These are phyloP conservation scores for Leccinum olivaceopallidum DNA, from an alignment of 768 basidiomycete species.

Conservation along the genomic window DNA sequence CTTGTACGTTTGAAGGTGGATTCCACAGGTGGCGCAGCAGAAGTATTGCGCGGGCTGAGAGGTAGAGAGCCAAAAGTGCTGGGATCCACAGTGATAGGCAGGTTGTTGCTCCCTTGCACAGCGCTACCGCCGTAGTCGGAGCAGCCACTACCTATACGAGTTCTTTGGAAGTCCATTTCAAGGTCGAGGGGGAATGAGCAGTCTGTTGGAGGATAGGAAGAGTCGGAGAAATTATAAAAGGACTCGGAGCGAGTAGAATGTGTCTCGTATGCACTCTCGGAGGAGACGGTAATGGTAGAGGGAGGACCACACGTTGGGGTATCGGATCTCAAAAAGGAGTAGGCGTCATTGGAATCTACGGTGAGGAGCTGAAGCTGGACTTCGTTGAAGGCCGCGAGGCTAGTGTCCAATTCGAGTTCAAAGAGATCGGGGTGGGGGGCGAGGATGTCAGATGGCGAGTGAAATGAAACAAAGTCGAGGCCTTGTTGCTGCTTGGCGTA, in stretches of 20 bases:
- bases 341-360: constrained; percentile 65
- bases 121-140: constrained; percentile 53
- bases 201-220: constrained; percentile 48
- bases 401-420: constrained; percentile 77
- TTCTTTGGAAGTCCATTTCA: constrained; percentile 70
- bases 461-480: constrained; percentile 70
- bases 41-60: constrained; percentile 56
- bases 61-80: constrained; percentile 59
- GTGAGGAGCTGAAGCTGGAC: constrained; percentile 60
- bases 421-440: constrained; percentile 82
- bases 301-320: constrained; percentile 69
- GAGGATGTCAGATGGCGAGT: constrained; percentile 66
- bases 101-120: constrained; percentile 39
- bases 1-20: constrained; percentile 44
- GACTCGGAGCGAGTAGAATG: constrained; percentile 69
- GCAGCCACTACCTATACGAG: constrained; percentile 50
- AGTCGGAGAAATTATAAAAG: constrained; percentile 63
- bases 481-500: constrained; percentile 43
- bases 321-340: constrained; percentile 62
- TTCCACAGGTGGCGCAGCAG: constrained; percentile 35
- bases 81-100: constrained; percentile 48
- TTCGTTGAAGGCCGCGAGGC: constrained; percentile 67
- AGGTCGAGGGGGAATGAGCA: constrained; percentile 65
- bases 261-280: constrained; percentile 74
- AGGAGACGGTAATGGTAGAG: constrained; percentile 77